Evolutionary conservation across 2,329 filamentous ascomycete species (phyloP).

Genomic region (Helminthosporium solani): DNA sequence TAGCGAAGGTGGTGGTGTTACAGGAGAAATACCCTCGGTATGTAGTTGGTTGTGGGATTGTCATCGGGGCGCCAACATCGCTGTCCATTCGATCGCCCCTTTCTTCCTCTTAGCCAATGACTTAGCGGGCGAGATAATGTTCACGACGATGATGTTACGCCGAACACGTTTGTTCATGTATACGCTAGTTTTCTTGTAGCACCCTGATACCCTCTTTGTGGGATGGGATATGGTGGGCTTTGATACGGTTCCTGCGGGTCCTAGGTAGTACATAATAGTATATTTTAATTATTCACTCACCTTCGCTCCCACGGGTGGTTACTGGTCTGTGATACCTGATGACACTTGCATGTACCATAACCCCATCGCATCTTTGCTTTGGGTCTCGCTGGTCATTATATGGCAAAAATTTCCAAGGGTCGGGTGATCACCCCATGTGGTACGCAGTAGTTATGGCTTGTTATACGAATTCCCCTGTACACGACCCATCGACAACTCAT

Average conservation of each 20-base stretch:
- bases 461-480: neutral
- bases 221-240: slow-evolving; percentile 6
- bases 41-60: slow-evolving; percentile 15
- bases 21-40: slow-evolving; percentile 21
- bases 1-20: slow-evolving; percentile 10
- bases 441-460: neutral
- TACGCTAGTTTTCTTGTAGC: slow-evolving; percentile 16
- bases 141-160: slow-evolving; percentile 24
- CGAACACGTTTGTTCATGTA: slow-evolving; percentile 20
- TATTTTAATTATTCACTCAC: too few species aligned
- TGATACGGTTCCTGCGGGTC: slow-evolving; percentile 7
- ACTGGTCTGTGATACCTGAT: neutral
- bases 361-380: neutral
- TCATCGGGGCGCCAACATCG: slow-evolving; percentile 2
- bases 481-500: neutral
- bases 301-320: neutral
- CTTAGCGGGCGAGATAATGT: slow-evolving; percentile 23
- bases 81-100: slow-evolving; percentile 8
- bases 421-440: neutral
- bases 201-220: slow-evolving; percentile 36
- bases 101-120: slow-evolving; percentile 13
- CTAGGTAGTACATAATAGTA: slow-evolving; percentile 26
- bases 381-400: neutral
- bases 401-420: neutral
- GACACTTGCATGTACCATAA: neutral